Base-by-base conservation (phyloP, 148 eudicot species). In the Silene conica region DNA sequence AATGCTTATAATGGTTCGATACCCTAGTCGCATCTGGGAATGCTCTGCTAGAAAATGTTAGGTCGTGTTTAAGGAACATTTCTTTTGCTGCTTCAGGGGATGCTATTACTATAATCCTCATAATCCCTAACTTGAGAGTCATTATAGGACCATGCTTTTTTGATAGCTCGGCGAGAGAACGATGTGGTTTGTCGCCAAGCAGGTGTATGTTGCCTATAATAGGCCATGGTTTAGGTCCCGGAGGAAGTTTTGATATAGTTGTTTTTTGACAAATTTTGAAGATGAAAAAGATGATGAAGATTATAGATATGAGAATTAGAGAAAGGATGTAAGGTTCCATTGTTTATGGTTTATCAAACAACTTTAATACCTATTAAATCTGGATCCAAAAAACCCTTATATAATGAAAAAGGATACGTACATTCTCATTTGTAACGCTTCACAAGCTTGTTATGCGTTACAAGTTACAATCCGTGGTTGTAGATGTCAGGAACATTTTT, bases 181-280 rank as follows among this genome's bases (percentile, higher is more conserved):
- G 74, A 64, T 87, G 83, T 43, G 85, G 83, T 41, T 43, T 80
- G 16, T 72, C n/a, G 54, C 82, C 83, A n/a, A 87, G 80, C 20
- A 68, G 62, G 57, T 74, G 74, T 16, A 87, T 72, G 75, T 79
- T 80, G 70, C 86, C 90, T 65, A 84, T 74, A 67, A 84, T 77
- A 20, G 90, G 86, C 73, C 81, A 73, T 31, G 78, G 76, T 20
- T 70, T 68, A 7, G 90, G 90, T 2, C 90, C 90, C 10, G 90
- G 90, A 20, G 90, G 86, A 18, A 81, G 85, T 18, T 69, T 67
- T 50, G 73, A 20, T 65, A n/a, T 28, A 4, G 18, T 26, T 3
- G 31, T 0, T 55, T 28, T 70, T 54, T 3, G 19, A 4, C 19
- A 20, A 67, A 56, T 18, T 20, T 60, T 69, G 46, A 23, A 8